Percentiles rank a stretch among this genome's conserved stretches.
phyloP scores from a whole-genome alignment of 2,329 filamentous ascomycete genomes.

The Aureobasidium sp. region DNA sequence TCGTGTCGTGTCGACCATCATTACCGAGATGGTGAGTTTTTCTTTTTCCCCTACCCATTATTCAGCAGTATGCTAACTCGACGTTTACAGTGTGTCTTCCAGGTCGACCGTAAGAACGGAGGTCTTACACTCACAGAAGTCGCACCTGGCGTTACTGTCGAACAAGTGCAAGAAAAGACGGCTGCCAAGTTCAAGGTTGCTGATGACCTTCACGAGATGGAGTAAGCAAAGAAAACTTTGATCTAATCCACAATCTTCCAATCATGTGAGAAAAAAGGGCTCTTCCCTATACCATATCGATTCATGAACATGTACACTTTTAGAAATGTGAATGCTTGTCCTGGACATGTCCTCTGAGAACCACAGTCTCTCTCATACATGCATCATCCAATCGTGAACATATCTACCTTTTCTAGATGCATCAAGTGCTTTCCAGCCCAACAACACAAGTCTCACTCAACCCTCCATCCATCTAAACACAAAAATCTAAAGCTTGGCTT shows the following conservation, averaged over 20 bases:
- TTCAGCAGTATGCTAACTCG: background rate
- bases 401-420: too few species aligned
- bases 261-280: background rate
- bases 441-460: background rate
- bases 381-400: too few species aligned
- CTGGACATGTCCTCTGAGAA: too few species aligned
- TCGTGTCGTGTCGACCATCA: conserved; percentile 81
- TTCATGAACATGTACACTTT: background rate
- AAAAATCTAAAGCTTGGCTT: conserved; percentile 34
- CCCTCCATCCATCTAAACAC: conserved; percentile 11
- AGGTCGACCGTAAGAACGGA: conserved; percentile 57
- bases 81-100: conserved; percentile 53
- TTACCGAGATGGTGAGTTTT: conserved; percentile 59
- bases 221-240: conserved; percentile 24
- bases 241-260: too few species aligned
- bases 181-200: conserved; percentile 60
- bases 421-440: background rate
- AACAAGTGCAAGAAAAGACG: conserved; percentile 64
- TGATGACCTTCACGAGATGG: conserved; percentile 49
- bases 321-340: too few species aligned
- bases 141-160: conserved; percentile 60
- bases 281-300: background rate
- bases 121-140: conserved; percentile 62
- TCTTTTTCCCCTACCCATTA: too few species aligned
- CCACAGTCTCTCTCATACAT: too few species aligned